Conservation (phyloP, 371 early-diverging fungal species). For the Mucor lusitanicus region DNA sequence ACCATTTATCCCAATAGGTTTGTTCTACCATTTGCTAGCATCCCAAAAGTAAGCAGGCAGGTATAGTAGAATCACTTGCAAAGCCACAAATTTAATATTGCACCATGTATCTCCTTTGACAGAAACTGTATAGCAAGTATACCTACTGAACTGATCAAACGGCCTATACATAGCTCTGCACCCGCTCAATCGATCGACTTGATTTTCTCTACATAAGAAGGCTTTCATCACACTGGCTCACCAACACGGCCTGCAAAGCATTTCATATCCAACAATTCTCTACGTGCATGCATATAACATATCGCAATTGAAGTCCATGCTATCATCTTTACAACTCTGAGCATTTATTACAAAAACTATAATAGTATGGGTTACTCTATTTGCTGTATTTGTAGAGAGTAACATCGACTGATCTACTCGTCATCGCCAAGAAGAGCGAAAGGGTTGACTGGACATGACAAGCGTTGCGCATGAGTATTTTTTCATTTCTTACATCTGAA, state of each 20-base stretch:
- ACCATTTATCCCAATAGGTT: neutral
- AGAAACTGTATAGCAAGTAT: neutral
- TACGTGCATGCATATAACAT: neutral
- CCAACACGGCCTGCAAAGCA: neutral
- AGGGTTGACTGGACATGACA: constrained; percentile 33
- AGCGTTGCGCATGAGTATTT: neutral
- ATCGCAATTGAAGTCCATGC: neutral
- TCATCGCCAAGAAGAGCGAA: constrained; percentile 38
- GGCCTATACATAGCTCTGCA: neutral
- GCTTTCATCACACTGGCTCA: neutral
- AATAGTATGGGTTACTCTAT: neutral
- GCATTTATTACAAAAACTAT: neutral
- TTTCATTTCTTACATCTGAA: neutral
- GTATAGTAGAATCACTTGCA: neutral
- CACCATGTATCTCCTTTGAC: neutral
- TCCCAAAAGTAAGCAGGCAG: neutral
- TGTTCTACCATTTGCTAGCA: neutral
- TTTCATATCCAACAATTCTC: neutral
- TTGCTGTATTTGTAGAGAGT: neutral
- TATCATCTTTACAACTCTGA: neutral
- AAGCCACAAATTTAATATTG: neutral
- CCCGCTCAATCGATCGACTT: neutral
- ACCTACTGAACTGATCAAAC: neutral
- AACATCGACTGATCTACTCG: constrained; percentile 2
- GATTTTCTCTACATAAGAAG: neutral